Evolutionary conservation across 768 basidiomycete genomes (phyloP), one percentile per base, ranked within the genome.

Genomic region (Udeniomyces megalosporus): DNA sequence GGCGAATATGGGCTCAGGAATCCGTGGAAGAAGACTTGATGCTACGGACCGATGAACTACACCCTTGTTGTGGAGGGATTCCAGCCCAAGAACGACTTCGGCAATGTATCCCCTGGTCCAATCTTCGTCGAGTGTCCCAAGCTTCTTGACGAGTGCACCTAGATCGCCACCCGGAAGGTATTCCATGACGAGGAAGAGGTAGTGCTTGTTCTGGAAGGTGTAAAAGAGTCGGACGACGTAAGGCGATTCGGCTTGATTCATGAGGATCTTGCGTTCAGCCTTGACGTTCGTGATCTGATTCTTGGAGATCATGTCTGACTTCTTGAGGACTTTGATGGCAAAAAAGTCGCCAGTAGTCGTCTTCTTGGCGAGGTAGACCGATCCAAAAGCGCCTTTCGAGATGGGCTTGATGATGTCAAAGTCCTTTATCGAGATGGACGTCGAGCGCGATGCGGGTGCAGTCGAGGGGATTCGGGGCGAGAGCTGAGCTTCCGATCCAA

Each of bases 261-360:
- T 99, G 68, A 99, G 80, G 70, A 99, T 99, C 84, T 95, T 97
- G 61, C 95, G 81, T 77, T 99, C 95, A 1, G 95, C 95, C 76
- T 97, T 97, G 74, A 99, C 95, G 72, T 97, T 99, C 53, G 95
- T 97, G 73, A 99, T 93, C 74, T 99, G 95, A 77, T 99, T 99
- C 81, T 99, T 99, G 45, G 95, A 88, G 73, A 99, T 97, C 95
- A 99, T 99, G 75, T 99, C 95, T n/a, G 91, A 89, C 77, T 99
- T 99, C 78, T 93, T 96, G 71, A 99, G 76, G n/a, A 97, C 92
- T 75, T 99, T 99, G 81, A 99, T 93, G 29, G 95, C 95, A 75
- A 85, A 99, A 75, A 96, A 97, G 74, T 97, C 95, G 57, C 95
- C 95, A 2, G 95, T 99, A 5, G 81, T 86, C 69, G 89, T 92